These are phyloP conservation scores for Calamus simplicifolius DNA, from an alignment of 176 grass and related monocot genomes.

Conservation along the genomic window DNA sequence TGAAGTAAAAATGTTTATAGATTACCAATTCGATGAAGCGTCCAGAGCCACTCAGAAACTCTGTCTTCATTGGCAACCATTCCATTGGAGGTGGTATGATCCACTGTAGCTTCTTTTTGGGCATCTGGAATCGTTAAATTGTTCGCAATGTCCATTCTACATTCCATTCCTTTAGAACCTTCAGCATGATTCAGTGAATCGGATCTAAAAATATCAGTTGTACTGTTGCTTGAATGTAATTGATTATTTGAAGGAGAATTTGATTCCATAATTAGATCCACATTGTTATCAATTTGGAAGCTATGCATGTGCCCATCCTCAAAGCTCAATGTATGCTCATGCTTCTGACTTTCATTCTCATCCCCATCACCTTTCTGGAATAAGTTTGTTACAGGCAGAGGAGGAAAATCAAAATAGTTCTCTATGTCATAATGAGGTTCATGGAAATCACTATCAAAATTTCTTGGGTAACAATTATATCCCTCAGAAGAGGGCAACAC, in stretches of 20 bases:
- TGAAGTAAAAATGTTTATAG: constrained; percentile 1
- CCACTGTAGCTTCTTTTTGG: constrained; percentile 46
- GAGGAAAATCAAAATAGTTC: constrained; percentile 48
- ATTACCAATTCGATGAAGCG: constrained; percentile 91
- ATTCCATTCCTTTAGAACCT: constrained; percentile 41
- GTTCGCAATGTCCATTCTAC: constrained; percentile 48
- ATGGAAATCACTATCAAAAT: constrained; percentile 42
- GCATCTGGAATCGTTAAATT: constrained; percentile 60
- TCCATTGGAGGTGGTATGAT: constrained; percentile 34
- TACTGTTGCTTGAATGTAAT: constrained; percentile 45
- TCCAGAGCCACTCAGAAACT: constrained; percentile 98
- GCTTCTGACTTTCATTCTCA: constrained; percentile 34
- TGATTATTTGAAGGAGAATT: constrained; percentile 39
- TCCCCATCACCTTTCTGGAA: constrained; percentile 38
- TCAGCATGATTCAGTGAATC: constrained; percentile 42
- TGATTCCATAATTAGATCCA: constrained; percentile 89
- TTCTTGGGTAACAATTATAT: constrained; percentile 49
- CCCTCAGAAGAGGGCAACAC: constrained; percentile 21
- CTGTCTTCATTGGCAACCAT: constrained; percentile 46
- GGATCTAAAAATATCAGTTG: constrained; percentile 36
- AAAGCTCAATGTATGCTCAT: constrained; percentile 33
- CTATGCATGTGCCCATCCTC: constrained; percentile 61
- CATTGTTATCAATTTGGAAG: constrained; percentile 94
- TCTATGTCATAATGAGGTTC: constrained; percentile 81
- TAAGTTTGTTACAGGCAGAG: constrained; percentile 57